phyloP scores from a whole-genome alignment of 2,329 filamentous ascomycete species.

The Blastomyces parvus region DNA sequence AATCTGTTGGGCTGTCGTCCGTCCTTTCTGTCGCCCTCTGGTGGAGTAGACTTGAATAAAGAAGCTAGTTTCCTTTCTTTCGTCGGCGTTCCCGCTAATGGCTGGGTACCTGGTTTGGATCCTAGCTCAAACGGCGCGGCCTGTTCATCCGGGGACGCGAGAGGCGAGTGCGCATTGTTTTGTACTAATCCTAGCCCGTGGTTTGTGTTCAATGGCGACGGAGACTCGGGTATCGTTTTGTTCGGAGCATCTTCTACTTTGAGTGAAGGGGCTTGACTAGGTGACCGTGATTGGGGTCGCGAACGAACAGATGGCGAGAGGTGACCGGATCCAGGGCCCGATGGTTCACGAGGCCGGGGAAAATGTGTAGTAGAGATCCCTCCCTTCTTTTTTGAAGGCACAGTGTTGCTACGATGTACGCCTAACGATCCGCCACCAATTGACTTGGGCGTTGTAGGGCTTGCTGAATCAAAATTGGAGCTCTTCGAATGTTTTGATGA shows the following conservation, averaged over 20 bases:
- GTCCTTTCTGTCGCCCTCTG: slow-evolving; percentile 50
- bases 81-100: slow-evolving; percentile 44
- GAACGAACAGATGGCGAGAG: slow-evolving; percentile 24
- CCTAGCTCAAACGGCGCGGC: slow-evolving; percentile 33
- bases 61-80: slow-evolving; percentile 60
- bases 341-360: slow-evolving; percentile 10
- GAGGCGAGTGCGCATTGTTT: background rate
- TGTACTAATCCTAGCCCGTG: background rate
- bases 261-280: slow-evolving; percentile 22
- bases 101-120: slow-evolving; percentile 34
- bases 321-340: slow-evolving; percentile 38
- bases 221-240: slow-evolving; percentile 10
- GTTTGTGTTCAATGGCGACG: slow-evolving; percentile 9
- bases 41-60: slow-evolving; percentile 61
- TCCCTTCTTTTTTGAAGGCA: slow-evolving; percentile 67
- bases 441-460: slow-evolving; percentile 53
- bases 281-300: slow-evolving; percentile 21
- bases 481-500: slow-evolving; percentile 78
- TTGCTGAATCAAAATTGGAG: slow-evolving; percentile 57
- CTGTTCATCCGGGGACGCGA: slow-evolving; percentile 10
- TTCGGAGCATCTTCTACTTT: slow-evolving; percentile 16
- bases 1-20: slow-evolving; percentile 75
- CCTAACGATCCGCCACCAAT: slow-evolving; percentile 41
- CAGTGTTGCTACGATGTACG: slow-evolving; percentile 76
- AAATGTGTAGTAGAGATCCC: slow-evolving; percentile 27